These are phyloP conservation scores for Amphibolis antarctica DNA, from an alignment of 106 monocot species.

Conservation along the genomic window DNA sequence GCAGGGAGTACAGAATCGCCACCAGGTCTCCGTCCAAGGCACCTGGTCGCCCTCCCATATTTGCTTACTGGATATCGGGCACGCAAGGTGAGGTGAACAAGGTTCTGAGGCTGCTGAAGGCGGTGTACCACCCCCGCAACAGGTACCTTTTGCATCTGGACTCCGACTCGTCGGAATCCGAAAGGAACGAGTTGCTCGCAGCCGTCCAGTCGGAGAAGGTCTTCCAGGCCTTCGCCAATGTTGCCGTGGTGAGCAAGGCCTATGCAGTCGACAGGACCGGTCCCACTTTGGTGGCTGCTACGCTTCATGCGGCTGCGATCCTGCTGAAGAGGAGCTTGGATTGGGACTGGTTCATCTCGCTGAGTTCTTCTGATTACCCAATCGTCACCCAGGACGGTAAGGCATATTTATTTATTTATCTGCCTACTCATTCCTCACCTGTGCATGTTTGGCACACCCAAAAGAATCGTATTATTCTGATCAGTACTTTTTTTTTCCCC, in stretches of 20 bases:
- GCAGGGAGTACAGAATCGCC: slow-evolving; percentile 8
- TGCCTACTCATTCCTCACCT: no score
- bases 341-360: slow-evolving; percentile 87
- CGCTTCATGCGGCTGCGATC: slow-evolving; percentile 69
- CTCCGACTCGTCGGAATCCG: slow-evolving; percentile 28
- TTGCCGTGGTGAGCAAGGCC: slow-evolving; percentile 51
- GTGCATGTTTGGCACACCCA: no score
- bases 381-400: slow-evolving; percentile 81
- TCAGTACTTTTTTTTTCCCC: no score
- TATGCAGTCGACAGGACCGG: slow-evolving; percentile 56
- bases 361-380: slow-evolving; percentile 81
- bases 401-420: neutral
- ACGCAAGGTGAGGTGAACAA: slow-evolving; percentile 35
- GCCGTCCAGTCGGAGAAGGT: slow-evolving; percentile 28
- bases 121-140: slow-evolving; percentile 80
- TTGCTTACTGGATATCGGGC: slow-evolving; percentile 78
- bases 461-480: no score
- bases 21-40: slow-evolving; percentile 18
- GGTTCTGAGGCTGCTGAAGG: slow-evolving; percentile 59
- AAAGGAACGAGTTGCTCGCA: slow-evolving; percentile 33
- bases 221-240: slow-evolving; percentile 56
- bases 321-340: slow-evolving; percentile 39
- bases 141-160: slow-evolving; percentile 73
- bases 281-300: slow-evolving; percentile 46
- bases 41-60: slow-evolving; percentile 44